phyloP scores from a whole-genome alignment of 164 flowering plant genomes.

The Brasenia schreberi region DNA sequence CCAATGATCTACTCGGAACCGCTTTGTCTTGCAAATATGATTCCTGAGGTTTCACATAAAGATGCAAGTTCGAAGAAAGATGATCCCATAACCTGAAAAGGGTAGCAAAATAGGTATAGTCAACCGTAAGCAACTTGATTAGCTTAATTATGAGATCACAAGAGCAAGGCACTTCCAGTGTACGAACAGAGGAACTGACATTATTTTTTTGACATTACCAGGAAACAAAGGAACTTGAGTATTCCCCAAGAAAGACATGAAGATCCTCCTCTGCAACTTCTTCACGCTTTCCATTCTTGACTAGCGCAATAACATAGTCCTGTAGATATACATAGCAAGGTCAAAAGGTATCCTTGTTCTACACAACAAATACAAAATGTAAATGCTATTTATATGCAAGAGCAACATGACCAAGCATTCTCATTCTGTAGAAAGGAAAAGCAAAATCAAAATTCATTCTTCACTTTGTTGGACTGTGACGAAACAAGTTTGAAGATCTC shows the following conservation, averaged over 20 bases:
- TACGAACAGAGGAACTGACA: no score
- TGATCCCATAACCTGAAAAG: slow-evolving; percentile 87
- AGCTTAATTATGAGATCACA: background rate
- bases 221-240: slow-evolving; percentile 60
- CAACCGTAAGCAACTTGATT: background rate
- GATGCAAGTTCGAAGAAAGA: slow-evolving; percentile 41
- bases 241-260: slow-evolving; percentile 86
- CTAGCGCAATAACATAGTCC: slow-evolving; percentile 91
- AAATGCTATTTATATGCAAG: background rate
- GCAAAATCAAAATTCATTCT: background rate
- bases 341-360: background rate
- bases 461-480: no score
- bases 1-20: slow-evolving; percentile 14
- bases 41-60: slow-evolving; percentile 39
- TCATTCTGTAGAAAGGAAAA: no score
- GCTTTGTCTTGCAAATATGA: slow-evolving; percentile 20
- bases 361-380: no score
- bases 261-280: slow-evolving; percentile 80
- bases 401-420: background rate
- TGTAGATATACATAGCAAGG: slow-evolving; percentile 20
- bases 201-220: slow-evolving; percentile 41
- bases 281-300: slow-evolving; percentile 76
- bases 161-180: background rate
- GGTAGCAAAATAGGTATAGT: background rate
- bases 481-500: no score